Evolutionary conservation across 2,329 filamentous ascomycete genomes (phyloP).

Genomic region (Nothophoma quercina): DNA sequence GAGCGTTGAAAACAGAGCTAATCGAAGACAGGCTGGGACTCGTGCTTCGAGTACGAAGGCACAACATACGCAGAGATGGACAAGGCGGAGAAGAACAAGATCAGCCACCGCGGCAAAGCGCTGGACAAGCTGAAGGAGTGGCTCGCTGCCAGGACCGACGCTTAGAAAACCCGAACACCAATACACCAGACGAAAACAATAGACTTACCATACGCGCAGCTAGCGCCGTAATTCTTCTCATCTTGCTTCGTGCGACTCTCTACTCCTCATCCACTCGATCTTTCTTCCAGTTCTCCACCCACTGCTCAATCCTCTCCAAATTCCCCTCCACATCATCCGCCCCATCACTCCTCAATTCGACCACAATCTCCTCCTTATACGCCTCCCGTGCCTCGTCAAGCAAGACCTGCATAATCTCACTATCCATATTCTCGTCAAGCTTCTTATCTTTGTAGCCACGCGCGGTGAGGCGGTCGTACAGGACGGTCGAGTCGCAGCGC

Average conservation of each 20-base stretch:
- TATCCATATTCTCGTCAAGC: conserved; percentile 93
- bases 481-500: conserved; percentile 76
- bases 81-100: conserved; percentile 83
- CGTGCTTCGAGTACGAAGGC: conserved; percentile 92
- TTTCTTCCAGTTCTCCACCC: conserved; percentile 83
- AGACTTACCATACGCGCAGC: conserved; percentile 12
- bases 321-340: conserved; percentile 91
- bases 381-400: conserved; percentile 87
- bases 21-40: conserved; percentile 79
- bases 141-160: conserved; percentile 61
- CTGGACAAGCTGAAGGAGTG: conserved; percentile 84
- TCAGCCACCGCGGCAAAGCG: conserved; percentile 91
- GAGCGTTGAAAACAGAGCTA: no score
- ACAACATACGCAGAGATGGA: conserved; percentile 95
- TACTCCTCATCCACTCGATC: conserved; percentile 58
- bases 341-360: conserved; percentile 84
- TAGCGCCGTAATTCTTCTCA: neutral
- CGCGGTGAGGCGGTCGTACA: conserved; percentile 83
- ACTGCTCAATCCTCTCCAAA: conserved; percentile 80
- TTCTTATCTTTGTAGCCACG: conserved; percentile 86
- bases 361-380: conserved; percentile 86
- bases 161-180: conserved; percentile 12
- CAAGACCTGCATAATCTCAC: conserved; percentile 96
- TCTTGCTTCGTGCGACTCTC: neutral
- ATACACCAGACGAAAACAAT: neutral